Evolutionary conservation across 2,329 filamentous ascomycete genomes (phyloP).

Genomic region (Rasamsonia emersonii): DNA sequence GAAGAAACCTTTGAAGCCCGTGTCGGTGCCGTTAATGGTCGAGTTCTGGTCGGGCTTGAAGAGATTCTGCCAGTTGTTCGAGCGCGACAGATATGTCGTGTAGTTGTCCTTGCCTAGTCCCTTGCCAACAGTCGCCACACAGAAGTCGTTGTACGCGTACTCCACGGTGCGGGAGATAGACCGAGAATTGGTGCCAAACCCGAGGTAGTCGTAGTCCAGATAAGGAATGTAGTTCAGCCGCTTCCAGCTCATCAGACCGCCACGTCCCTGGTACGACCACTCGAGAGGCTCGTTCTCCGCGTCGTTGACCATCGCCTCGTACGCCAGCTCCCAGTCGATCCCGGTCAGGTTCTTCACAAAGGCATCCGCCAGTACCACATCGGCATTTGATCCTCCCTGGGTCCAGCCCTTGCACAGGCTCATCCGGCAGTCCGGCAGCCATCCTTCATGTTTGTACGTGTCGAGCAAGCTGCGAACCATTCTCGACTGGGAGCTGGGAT

Average conservation of each 20-base stretch:
- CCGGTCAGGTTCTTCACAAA: constrained; percentile 58
- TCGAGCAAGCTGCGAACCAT: constrained; percentile 65
- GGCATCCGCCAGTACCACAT: constrained; percentile 58
- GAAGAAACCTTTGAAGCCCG: constrained; percentile 63
- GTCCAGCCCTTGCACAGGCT: constrained; percentile 60
- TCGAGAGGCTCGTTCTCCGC: constrained; percentile 61
- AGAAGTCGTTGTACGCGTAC: constrained; percentile 68
- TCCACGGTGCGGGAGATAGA: constrained; percentile 65
- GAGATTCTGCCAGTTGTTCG: constrained; percentile 61
- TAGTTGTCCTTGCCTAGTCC: constrained; percentile 48
- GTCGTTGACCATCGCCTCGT: constrained; percentile 60
- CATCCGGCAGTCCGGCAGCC: constrained; percentile 68
- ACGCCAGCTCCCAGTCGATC: constrained; percentile 60
- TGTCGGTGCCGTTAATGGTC: constrained; percentile 47
- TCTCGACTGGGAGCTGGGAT: constrained; percentile 51
- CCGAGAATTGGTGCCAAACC: constrained; percentile 61
- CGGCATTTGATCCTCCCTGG: constrained; percentile 65
- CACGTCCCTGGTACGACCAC: constrained; percentile 61
- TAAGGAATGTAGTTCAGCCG: constrained; percentile 60
- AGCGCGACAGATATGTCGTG: constrained; percentile 50
- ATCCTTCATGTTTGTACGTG: constrained; percentile 60
- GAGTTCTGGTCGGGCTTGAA: constrained; percentile 56
- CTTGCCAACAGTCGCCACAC: constrained; percentile 54
- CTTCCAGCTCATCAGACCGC: constrained; percentile 65
- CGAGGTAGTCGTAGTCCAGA: constrained; percentile 57